Evolutionary conservation across 805 yeast species (phyloP), one percentile per base, ranked within the genome.

Genomic region (Kregervanrija fluxuum): DNA sequence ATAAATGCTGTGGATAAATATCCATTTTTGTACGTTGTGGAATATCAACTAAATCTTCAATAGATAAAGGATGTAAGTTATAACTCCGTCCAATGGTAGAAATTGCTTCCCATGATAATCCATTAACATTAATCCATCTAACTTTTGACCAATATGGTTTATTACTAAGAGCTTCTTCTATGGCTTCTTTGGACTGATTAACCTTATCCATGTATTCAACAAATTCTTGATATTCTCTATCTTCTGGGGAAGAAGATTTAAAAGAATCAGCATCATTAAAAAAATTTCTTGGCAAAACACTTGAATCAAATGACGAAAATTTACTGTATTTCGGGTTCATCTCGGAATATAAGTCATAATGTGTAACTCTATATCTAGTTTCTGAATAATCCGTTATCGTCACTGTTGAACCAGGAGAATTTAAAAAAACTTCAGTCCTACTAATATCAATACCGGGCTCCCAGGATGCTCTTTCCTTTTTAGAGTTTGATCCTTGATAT

Each of bases 31-130:
- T 76, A 28, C 84, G 61, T 46, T 76, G 81, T 4, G 83, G 82
- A 28, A 77, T 68, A 57, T 79, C 83, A 38, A 79, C 72, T 78
- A 79, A 71, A 54, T 79, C 83, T 54, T 79, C 84, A 38, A 79
- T 64, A 0, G 82, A 76, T 38, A 79, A 61, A 17, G 79, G 68
- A 54, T 79, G 84, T 15, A 79, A 57, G 14, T 65, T 57, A 54
- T 68, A 78, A 40, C 61, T 58, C 36, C 67, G 59, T 1, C 74
- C 71, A 35, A 79, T 64, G 0, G 69, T 57, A 8, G 73, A 65
- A 8, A 79, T 70, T 8, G 79, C 79, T 43, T 76, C 82, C 80
- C 80, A 75, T 2, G 80, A 73, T n/a, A 78, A 59, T 0, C 82
- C 83, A 53, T 75, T 77, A 16, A 77, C 76, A 48, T 74, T 77